Base-by-base conservation (phyloP, 1,139 yeast genomes). In the Pneumocystis sp. region DNA sequence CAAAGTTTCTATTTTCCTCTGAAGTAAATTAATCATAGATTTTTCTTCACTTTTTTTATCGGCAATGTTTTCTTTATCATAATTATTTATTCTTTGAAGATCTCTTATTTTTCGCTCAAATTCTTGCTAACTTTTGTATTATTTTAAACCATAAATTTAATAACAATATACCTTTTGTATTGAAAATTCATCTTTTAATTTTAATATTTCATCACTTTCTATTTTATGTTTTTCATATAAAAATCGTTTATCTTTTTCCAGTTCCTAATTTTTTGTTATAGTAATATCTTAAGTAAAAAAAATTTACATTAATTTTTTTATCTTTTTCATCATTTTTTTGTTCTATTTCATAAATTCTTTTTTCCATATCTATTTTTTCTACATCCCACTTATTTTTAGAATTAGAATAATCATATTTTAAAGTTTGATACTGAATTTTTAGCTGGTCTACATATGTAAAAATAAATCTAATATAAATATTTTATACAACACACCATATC, bases 181-280 rank as follows among this genome's bases (percentile, higher is more conserved):
- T 10, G 71, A 67, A 39, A 69, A 64, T 37, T 75, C 74, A 1
- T 72, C 73, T 63, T 75, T 74, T 21, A 75, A 66, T 7, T 72
- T 69, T 4, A 70, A 69, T 29, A 79, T 65, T 63, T 77, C 75
- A 0, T 72, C 70, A 0, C 74, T 69, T 8, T 76, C 68, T 65
- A 74, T 75, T 42, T 73, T 74, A 65, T 78, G 77, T 61, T 76
- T 75, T n/a, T 79, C 78, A 66, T 76, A 79, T 56, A 81, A 71
- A 68, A 76, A 76, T 45, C 74, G 71, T 65, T 78, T 79, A 64
- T 80, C 81, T 1, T 77, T 70, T 15, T 78, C 75, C 0, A 75
- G 69, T 2, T 74, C 68, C 56, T 75, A 74, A 19, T 42, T 63
- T 65, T 63, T 44, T 60, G 31, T 39, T 61, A 63, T n/a, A 25